Evolutionary conservation across 805 yeast species (phyloP).

Genomic region (Candida broadrunensis): DNA sequence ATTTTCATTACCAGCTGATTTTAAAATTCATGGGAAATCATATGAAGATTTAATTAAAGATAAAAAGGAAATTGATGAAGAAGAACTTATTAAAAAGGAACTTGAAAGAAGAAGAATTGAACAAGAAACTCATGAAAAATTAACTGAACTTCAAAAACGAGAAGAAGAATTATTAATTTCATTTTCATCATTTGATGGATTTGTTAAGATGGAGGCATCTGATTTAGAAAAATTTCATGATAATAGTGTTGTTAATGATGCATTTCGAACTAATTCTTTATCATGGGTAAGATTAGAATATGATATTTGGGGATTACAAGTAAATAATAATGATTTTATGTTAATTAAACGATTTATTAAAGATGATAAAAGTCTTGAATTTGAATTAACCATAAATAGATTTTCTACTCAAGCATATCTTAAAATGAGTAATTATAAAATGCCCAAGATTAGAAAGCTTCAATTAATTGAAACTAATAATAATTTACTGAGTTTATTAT

Average conservation of each 20-base stretch:
- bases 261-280: constrained; percentile 10
- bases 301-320: constrained; percentile 27
- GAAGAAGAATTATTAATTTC: constrained; percentile 19
- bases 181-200: constrained; percentile 37
- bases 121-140: constrained; percentile 9
- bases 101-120: constrained; percentile 8
- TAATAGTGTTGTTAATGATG: constrained; percentile 9
- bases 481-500: constrained; percentile 15
- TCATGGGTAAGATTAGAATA: constrained; percentile 31
- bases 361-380: constrained; percentile 1
- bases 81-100: constrained; percentile 2
- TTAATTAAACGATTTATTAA: constrained; percentile 4
- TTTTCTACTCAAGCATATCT: constrained; percentile 13
- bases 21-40: constrained; percentile 24
- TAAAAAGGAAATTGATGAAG: constrained; percentile 9
- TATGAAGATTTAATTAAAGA: constrained; percentile 26
- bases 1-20: constrained; percentile 25
- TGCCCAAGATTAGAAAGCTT: constrained; percentile 9
- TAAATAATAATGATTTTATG: constrained; percentile 7
- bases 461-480: constrained; percentile 6
- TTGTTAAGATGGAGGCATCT: constrained; percentile 21
- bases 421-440: constrained; percentile 17
- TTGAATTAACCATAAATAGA: constrained; percentile 9
- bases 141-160: constrained; percentile 9
- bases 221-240: constrained; percentile 8